A percentile compares a stretch with the other conserved stretches of the same genome.
Evolutionary conservation across 1,284 basidiomycete species (phyloP).

Genomic region (Trametes polyzona): DNA sequence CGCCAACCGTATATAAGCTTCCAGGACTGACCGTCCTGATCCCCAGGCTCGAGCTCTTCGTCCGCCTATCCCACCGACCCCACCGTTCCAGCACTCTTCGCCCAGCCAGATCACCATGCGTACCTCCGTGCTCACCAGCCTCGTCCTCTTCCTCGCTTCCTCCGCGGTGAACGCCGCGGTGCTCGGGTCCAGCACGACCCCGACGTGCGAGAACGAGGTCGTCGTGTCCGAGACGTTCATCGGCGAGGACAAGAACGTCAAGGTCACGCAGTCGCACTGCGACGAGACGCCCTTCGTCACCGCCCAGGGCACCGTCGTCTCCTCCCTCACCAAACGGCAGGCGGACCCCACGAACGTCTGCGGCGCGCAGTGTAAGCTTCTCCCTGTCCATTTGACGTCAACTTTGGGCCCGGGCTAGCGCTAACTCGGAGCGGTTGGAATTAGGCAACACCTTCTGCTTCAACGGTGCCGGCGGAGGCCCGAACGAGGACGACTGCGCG

Average conservation of each 20-base stretch:
- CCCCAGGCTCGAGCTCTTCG: too few relatives aligned
- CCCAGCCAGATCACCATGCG: too few relatives aligned
- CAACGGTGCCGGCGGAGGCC: conserved; percentile 47
- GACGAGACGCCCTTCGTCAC: conserved; percentile 20
- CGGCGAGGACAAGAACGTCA: conserved; percentile 42
- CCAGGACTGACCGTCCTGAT: too few relatives aligned
- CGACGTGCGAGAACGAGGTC: conserved; percentile 23
- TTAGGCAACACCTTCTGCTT: conserved; percentile 51
- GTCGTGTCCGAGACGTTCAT: conserved; percentile 36
- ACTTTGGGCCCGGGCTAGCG: background rate
- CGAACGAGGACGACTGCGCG: conserved; percentile 49
- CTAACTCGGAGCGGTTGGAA: too few relatives aligned
- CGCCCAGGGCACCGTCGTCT: background rate
- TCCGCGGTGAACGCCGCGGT: too few relatives aligned
- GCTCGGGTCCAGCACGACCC: conserved; percentile 5
- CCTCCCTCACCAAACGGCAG: conserved; percentile 25
- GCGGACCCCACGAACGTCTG: conserved; percentile 44
- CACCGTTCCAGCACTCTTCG: too few relatives aligned
- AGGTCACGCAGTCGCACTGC: conserved; percentile 38
- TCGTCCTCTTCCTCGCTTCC: too few relatives aligned
- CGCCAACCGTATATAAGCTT: too few relatives aligned
- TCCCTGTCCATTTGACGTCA: too few relatives aligned
- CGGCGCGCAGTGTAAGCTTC: conserved; percentile 43
- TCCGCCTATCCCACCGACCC: too few relatives aligned
- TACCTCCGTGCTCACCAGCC: too few relatives aligned